phyloP scores from a whole-genome alignment of 2,329 filamentous ascomycete species.

The Zalaria obscura region DNA sequence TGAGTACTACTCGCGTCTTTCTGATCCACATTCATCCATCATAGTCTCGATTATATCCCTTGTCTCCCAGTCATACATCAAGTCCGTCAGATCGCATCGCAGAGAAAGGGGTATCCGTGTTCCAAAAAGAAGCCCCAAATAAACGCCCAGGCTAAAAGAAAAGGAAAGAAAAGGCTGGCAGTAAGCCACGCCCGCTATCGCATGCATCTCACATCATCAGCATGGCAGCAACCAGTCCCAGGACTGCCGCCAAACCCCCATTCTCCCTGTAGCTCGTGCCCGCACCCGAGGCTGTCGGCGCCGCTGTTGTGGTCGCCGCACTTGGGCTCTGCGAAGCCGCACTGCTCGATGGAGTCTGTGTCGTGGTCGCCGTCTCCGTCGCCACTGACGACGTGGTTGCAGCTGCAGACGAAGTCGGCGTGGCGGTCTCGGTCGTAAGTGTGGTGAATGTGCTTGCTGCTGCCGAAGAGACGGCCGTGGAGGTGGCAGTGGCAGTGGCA shows the following conservation, averaged over 20 bases:
- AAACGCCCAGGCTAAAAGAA: not conserved
- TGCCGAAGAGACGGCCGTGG: not conserved
- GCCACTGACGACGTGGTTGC: not conserved
- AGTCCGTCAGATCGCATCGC: no score
- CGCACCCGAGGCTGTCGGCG: conserved; percentile 4
- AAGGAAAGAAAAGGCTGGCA: not conserved
- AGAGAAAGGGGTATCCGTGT: no score
- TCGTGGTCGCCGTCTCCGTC: not conserved
- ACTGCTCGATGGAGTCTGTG: no score
- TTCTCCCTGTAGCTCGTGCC: not conserved
- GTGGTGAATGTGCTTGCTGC: not conserved
- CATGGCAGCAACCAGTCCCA: not conserved
- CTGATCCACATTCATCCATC: no score
- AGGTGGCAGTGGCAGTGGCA: not conserved
- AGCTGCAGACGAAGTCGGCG: not conserved
- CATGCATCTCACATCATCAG: not conserved
- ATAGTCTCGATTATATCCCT: no score
- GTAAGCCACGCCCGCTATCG: not conserved
- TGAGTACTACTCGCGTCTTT: no score
- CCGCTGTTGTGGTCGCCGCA: conserved; percentile 4
- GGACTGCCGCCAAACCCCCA: not conserved
- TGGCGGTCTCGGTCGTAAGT: not conserved
- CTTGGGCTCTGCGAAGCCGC: not conserved
- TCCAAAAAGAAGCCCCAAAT: not conserved
- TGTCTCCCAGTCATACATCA: no score